phyloP scores from a whole-genome alignment of 352 stramenopile species.

The Phytophthora kernoviae region DNA sequence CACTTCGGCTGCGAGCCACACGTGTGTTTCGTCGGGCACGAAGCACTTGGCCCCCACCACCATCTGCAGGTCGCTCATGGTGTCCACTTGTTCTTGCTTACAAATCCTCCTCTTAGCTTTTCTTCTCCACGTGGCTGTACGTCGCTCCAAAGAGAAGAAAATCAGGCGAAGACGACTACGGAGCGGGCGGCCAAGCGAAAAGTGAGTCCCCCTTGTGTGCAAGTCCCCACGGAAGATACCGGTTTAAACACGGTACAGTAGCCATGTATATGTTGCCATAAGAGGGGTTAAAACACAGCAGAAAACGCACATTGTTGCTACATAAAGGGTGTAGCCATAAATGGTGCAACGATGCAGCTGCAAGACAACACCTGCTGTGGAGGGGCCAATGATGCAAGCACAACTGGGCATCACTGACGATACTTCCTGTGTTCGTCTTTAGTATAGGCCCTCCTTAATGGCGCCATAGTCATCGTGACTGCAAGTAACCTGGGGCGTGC shows the following conservation, averaged over 20 bases:
- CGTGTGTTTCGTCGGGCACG: slow-evolving; percentile 83
- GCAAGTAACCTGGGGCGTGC: no score
- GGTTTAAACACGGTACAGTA: not conserved
- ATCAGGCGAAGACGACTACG: not conserved
- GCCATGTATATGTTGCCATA: not conserved
- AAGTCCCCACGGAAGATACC: not conserved
- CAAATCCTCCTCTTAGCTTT: slow-evolving; percentile 7
- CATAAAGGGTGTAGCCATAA: no score
- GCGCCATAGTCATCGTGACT: no score
- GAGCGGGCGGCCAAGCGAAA: slow-evolving; percentile 3
- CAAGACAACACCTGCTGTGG: no score
- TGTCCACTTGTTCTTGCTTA: slow-evolving; percentile 7
- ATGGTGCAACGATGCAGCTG: no score
- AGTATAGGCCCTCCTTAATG: no score
- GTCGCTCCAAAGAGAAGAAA: not conserved
- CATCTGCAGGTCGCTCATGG: slow-evolving; percentile 60
- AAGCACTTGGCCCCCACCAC: slow-evolving; percentile 83
- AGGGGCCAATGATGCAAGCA: no score
- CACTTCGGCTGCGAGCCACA: slow-evolving; percentile 83
- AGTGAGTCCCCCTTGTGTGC: not conserved
- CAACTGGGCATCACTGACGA: no score
- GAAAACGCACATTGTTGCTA: no score
- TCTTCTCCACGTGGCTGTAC: not conserved
- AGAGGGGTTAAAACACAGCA: no score
- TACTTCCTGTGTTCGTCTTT: no score